A percentile compares a stretch with the other conserved stretches of the same genome.
Evolutionary conservation across 2,329 filamentous ascomycete species (phyloP).

Genomic region (Alternaria sp.): DNA sequence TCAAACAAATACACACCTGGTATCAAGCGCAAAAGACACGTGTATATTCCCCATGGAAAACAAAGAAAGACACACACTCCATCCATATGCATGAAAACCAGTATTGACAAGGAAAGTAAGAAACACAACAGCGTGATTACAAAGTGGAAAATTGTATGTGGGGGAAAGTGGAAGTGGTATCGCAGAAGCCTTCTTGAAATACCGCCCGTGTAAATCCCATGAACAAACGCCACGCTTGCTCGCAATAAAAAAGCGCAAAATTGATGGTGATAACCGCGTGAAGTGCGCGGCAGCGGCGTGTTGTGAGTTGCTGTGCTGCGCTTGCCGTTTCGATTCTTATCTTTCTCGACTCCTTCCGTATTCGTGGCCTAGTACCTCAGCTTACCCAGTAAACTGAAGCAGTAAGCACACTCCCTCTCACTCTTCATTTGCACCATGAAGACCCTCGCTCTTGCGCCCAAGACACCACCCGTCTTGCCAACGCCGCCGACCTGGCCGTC

Average conservation of each 20-base stretch:
- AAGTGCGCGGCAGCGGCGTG: neutral
- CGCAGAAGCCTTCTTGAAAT: constrained; percentile 1
- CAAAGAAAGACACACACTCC: neutral
- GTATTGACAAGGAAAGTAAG: neutral
- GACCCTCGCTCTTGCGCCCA: constrained; percentile 61
- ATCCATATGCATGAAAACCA: neutral
- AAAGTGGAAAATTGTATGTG: constrained; percentile 1
- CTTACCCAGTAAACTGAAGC: constrained; percentile 58
- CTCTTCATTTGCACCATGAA: constrained; percentile 68
- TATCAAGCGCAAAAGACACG: constrained; percentile 3
- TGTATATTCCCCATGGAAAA: constrained; percentile 1
- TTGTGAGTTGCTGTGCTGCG: neutral
- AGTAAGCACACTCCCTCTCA: constrained; percentile 58
- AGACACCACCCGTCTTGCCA: constrained; percentile 63
- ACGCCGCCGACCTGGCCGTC: constrained; percentile 67
- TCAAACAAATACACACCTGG: neutral
- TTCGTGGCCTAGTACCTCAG: constrained; percentile 50
- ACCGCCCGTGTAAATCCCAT: neutral
- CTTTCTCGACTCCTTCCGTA: neutral
- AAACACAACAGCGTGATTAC: neutral
- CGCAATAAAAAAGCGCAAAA: neutral
- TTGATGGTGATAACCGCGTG: neutral
- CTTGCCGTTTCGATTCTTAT: neutral
- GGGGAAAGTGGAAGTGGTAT: neutral
- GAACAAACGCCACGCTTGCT: constrained; percentile 2